Base-by-base conservation (phyloP, 1,139 yeast species). In the Pneumocystis wakefieldiae region DNA sequence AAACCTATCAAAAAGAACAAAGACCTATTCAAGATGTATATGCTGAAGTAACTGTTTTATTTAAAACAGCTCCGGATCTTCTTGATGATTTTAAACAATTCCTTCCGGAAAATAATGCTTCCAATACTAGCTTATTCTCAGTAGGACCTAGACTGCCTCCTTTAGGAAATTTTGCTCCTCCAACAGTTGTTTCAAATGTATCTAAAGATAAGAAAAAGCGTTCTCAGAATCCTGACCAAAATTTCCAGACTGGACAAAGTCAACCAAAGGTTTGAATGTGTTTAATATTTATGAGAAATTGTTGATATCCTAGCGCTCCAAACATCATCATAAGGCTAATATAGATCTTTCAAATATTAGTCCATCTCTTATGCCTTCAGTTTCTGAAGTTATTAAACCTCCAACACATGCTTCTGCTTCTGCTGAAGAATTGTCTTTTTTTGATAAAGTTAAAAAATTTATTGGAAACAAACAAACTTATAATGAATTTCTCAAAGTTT, bases 1-100 rank as follows among this genome's bases (percentile, higher is more conserved):
- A 92, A 74, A 91, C 97, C 55, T 92, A 92, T 73, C 97, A 92
- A 77, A 83, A 96, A 66, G 98, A 92, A 71, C 96, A 90, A 72
- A 86, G 90, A 70, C 96, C 97, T 59, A 92, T 92, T 65, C 85
- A 89, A 63, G 97, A 92, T 71, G 97, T 92, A 10, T 92, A 92
- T 71, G 86, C 89, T 65, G 97, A 92, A 72, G 97, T 92, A 1
- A 88, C 97, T 1, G 80, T 84, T 35, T 78, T 92, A 64, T 92
- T 92, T 76, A 85, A 89, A 65, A 88, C 88, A 70, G 95, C 97
- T 5, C 98, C 97, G 1, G 98, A 92, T 73, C 80, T 92, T 68
- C 77, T 92, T 68, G 96, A 89, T 69, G 98, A 94, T 73, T 92
- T 92, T 75, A 90, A 91, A 73, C 94, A 90, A 73, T 92, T 92